Conservation (phyloP, 345 rosid genomes). For the Citrus reticulata region DNA sequence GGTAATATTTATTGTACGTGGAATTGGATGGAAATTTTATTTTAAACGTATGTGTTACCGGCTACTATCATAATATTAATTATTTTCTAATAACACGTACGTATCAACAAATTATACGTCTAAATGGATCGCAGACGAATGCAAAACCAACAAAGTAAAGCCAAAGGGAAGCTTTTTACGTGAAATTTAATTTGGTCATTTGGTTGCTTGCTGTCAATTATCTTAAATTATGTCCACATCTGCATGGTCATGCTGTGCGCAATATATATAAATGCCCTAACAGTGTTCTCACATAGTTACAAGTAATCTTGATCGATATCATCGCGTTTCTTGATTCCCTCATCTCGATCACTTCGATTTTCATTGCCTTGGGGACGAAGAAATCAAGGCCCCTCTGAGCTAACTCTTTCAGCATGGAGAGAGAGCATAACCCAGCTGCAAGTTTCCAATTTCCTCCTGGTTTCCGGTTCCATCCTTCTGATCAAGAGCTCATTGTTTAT, state of each 20-base stretch:
- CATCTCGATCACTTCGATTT: neutral
- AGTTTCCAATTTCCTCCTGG: slow-evolving; percentile 45
- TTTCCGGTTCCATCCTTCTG: slow-evolving; percentile 58
- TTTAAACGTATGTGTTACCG: no score
- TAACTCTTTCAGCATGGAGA: slow-evolving; percentile 19
- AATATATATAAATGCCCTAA: slow-evolving; percentile 12
- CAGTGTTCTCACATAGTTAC: neutral
- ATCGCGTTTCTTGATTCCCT: slow-evolving; percentile 14
- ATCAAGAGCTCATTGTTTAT: slow-evolving; percentile 45
- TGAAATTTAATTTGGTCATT: neutral
- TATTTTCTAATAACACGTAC: no score
- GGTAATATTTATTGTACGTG: neutral
- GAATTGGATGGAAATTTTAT: neutral
- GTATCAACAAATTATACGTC: neutral
- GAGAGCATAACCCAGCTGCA: neutral
- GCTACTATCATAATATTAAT: no score
- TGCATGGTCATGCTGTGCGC: slow-evolving; percentile 5
- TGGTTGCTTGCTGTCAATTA: slow-evolving; percentile 19
- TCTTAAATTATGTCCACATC: slow-evolving; percentile 11
- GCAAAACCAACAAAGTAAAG: neutral
- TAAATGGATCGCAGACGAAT: slow-evolving; percentile 1
- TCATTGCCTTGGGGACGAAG: neutral
- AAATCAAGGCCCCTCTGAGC: neutral
- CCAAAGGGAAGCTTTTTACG: slow-evolving; percentile 2
- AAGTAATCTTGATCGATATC: neutral